phyloP scores from a whole-genome alignment of 768 basidiomycete genomes.

The Pleurotus pulmonarius region DNA sequence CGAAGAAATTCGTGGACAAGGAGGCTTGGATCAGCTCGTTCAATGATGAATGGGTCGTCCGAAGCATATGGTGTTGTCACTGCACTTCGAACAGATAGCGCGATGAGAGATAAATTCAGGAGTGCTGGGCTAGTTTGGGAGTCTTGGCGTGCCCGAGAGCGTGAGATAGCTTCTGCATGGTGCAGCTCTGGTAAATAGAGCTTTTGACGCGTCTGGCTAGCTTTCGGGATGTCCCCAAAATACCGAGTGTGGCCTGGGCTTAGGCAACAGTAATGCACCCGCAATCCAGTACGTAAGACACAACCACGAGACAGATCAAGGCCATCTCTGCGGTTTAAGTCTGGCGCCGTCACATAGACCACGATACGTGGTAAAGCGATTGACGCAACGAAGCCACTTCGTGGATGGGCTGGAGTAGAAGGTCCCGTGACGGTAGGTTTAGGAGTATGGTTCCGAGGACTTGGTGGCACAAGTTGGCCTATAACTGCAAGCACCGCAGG shows the following conservation, averaged over 20 bases:
- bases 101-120: slow-evolving; percentile 40
- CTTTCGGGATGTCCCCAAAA: slow-evolving; percentile 28
- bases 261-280: slow-evolving; percentile 54
- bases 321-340: slow-evolving; percentile 72
- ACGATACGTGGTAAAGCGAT: slow-evolving; percentile 60
- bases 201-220: slow-evolving; percentile 45
- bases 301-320: slow-evolving; percentile 67
- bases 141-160: slow-evolving; percentile 30
- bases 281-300: slow-evolving; percentile 50
- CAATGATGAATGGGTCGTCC: slow-evolving; percentile 59
- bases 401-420: slow-evolving; percentile 38
- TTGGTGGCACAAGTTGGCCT: slow-evolving; percentile 39
- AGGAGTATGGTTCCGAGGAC: slow-evolving; percentile 21
- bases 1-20: slow-evolving; percentile 41
- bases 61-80: slow-evolving; percentile 64
- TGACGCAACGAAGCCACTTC: slow-evolving; percentile 52
- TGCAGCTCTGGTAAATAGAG: slow-evolving; percentile 53
- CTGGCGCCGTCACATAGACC: slow-evolving; percentile 70
- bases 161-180: slow-evolving; percentile 38
- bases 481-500: slow-evolving; percentile 51
- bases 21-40: slow-evolving; percentile 45
- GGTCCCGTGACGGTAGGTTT: slow-evolving; percentile 8
- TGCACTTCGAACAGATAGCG: slow-evolving; percentile 55
- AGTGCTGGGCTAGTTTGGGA: slow-evolving; percentile 36
- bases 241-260: slow-evolving; percentile 33